Base-by-base conservation (phyloP, 805 yeast species). In the Helenozyma rhizophorensis region DNA sequence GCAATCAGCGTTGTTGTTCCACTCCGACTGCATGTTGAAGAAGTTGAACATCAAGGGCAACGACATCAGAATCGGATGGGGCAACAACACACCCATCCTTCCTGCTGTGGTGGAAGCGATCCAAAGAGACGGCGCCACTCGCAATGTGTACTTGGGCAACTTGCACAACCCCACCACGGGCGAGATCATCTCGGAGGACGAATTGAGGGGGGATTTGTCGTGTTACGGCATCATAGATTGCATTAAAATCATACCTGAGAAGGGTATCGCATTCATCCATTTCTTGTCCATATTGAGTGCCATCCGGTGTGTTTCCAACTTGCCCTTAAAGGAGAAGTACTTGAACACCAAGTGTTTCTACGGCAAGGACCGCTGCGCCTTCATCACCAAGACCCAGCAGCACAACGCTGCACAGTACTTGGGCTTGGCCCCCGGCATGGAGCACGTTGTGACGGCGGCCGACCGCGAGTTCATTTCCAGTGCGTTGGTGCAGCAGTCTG, bases 381-480 rank as follows among this genome's bases (percentile, higher is more conserved):
- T 87, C 51, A 85, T 90, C 27, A 87, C 96, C 16, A 87, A 86
- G 57, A 84, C 96, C 12, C 97, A 93, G 60, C 96, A 88, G 61
- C 96, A 89, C 54, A 88, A 90, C 55, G 97, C 97, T 13, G 96
- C 96, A 3, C 95, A 89, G 56, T 90, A 87, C 54, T 64, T 90
- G 34, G 96, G 97, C 1, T 69, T 88, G 40, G 86, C 93, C 27
- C 95, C 96, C 13, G 93, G 94, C 18, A 76, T 81, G 72, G 95
- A 84, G 51, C 85, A 83, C 51, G 65, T 83, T 36, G 77, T 83
- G 17, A 81, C 86, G 37, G 79, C 78, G 35, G 82, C 84, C 7
- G 80, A 76, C 48, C 60, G 78, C 30, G 81, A 76, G 48, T 64
- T 73, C 42, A 76, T 76, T 43, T 80, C 89, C 1, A 74, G 78